Conservation (phyloP, 805 yeast species). For the Candida patagonica region DNA sequence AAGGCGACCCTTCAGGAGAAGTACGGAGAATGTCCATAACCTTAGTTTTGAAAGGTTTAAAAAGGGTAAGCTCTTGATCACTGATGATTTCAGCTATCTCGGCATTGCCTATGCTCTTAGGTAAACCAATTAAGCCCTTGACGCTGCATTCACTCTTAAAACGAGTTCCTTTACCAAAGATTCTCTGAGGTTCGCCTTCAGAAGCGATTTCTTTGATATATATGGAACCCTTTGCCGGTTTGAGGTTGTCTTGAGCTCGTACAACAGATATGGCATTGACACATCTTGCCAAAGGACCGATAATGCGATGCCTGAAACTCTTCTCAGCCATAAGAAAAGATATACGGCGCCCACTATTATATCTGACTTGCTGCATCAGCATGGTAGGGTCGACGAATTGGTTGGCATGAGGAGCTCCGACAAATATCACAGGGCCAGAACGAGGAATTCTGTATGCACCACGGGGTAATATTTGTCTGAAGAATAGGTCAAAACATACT, state of each 20-base stretch:
- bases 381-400: slow-evolving; percentile 83
- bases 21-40: slow-evolving; percentile 36
- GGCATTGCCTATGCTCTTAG: slow-evolving; percentile 66
- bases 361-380: slow-evolving; percentile 70
- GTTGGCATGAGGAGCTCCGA: slow-evolving; percentile 97
- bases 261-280: slow-evolving; percentile 84
- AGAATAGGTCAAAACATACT: slow-evolving; percentile 55
- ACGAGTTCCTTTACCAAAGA: slow-evolving; percentile 58
- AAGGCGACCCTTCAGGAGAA: slow-evolving; percentile 39
- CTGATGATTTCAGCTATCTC: slow-evolving; percentile 59
- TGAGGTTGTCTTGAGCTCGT: slow-evolving; percentile 82
- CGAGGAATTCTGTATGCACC: slow-evolving; percentile 70
- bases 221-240: slow-evolving; percentile 57
- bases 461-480: slow-evolving; percentile 79
- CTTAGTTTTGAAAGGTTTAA: slow-evolving; percentile 57
- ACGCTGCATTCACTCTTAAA: slow-evolving; percentile 56
- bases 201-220: slow-evolving; percentile 22
- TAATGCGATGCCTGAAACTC: slow-evolving; percentile 53
- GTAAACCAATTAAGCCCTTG: slow-evolving; percentile 66
- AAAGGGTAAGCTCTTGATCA: slow-evolving; percentile 60
- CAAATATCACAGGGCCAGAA: slow-evolving; percentile 80
- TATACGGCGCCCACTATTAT: slow-evolving; percentile 56
- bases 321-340: slow-evolving; percentile 80
- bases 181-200: slow-evolving; percentile 22
- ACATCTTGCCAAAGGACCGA: slow-evolving; percentile 68